These are phyloP conservation scores for Penicillium bovifimosum DNA, from an alignment of 495 filamentous ascomycete genomes.

Conservation along the genomic window DNA sequence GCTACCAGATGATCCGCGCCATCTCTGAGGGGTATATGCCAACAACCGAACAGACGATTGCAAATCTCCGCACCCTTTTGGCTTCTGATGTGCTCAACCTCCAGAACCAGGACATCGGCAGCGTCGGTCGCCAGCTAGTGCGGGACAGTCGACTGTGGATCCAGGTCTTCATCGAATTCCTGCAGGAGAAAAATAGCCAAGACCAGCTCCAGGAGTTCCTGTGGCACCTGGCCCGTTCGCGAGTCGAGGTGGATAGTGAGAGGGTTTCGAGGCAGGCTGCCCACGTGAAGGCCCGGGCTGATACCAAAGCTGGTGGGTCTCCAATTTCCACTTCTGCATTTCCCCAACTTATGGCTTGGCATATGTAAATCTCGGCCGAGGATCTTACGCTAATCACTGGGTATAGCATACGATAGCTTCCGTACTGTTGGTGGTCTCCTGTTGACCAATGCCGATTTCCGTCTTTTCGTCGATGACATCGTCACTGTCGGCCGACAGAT, in stretches of 20 bases:
- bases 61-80: slow-evolving; percentile 76
- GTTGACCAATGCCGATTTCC: slow-evolving; percentile 84
- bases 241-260: slow-evolving; percentile 61
- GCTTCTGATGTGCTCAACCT: slow-evolving; percentile 74
- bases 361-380: background rate
- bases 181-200: slow-evolving; percentile 73
- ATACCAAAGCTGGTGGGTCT: slow-evolving; percentile 67
- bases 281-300: slow-evolving; percentile 64
- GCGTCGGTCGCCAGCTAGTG: slow-evolving; percentile 66
- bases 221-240: slow-evolving; percentile 74
- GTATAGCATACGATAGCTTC: slow-evolving; percentile 71
- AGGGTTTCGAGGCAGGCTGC: slow-evolving; percentile 58
- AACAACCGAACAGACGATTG: slow-evolving; percentile 75
- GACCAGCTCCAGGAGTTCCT: slow-evolving; percentile 89
- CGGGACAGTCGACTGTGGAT: slow-evolving; percentile 70
- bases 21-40: slow-evolving; percentile 86
- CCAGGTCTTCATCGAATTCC: slow-evolving; percentile 65
- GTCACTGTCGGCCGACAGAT: slow-evolving; percentile 75
- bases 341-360: slow-evolving; percentile 1
- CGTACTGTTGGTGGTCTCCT: slow-evolving; percentile 78
- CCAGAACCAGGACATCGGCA: slow-evolving; percentile 67
- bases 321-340: background rate
- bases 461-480: slow-evolving; percentile 79
- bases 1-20: slow-evolving; percentile 85
- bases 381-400: slow-evolving; percentile 18